Conservation (phyloP, 2,329 filamentous ascomycete genomes). For the Alternaria arbusti region DNA sequence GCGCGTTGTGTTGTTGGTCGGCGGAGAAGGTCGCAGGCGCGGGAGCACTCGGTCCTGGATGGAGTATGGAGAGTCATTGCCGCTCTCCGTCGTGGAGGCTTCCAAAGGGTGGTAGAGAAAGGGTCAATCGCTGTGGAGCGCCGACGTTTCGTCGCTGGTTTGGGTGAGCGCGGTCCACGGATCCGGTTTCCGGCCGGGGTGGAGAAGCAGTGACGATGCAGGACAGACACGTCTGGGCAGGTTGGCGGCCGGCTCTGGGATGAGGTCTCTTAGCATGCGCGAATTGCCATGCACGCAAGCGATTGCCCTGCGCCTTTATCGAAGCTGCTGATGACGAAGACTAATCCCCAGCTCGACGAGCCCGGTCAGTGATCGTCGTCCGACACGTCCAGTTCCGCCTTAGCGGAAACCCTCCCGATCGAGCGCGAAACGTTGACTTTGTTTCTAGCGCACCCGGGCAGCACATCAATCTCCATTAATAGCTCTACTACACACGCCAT, state of each 20-base stretch:
- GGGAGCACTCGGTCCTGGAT: constrained; percentile 26
- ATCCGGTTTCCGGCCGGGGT: constrained; percentile 14
- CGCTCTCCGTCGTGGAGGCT: constrained; percentile 20
- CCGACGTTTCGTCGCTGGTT: constrained; percentile 14
- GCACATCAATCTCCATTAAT: neutral
- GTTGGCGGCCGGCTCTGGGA: neutral
- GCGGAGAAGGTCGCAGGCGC: constrained; percentile 17
- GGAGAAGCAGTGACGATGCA: constrained; percentile 6
- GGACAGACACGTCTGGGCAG: constrained; percentile 3
- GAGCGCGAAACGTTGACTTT: constrained; percentile 8
- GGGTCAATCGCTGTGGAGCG: constrained; percentile 7
- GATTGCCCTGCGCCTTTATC: neutral
- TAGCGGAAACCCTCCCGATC: constrained; percentile 4
- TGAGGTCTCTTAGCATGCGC: neutral
- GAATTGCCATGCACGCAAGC: neutral
- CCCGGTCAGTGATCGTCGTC: constrained; percentile 2
- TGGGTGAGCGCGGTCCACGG: constrained; percentile 18
- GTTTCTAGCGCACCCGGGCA: constrained; percentile 1
- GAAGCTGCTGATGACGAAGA: neutral
- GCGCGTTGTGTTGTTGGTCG: constrained; percentile 2
- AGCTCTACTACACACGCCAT: neutral
- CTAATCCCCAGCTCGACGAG: neutral
- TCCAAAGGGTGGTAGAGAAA: constrained; percentile 7
- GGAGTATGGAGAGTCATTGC: constrained; percentile 33
- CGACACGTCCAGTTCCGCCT: constrained; percentile 1